Percentiles rank a stretch among this genome's conserved stretches.
Evolutionary conservation across 179 eudicot species (phyloP).

Genomic region (Gypsophila paniculata): DNA sequence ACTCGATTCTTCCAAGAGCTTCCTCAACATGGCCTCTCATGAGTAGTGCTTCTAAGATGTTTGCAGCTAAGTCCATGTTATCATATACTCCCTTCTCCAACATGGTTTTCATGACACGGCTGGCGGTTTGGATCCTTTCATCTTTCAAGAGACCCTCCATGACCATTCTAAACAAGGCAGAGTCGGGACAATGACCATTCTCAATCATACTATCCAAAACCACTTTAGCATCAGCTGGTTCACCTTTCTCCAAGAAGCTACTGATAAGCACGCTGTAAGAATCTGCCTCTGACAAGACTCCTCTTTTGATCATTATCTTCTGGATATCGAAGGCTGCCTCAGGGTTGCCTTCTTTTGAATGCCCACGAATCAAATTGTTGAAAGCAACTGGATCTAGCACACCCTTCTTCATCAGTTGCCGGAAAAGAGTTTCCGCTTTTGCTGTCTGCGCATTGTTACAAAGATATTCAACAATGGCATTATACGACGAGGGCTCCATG

Average conservation of each 20-base stretch:
- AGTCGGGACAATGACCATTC: slow-evolving; percentile 72
- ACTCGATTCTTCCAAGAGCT: slow-evolving; percentile 81
- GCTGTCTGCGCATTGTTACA: slow-evolving; percentile 60
- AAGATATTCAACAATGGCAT: slow-evolving; percentile 61
- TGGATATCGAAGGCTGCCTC: slow-evolving; percentile 68
- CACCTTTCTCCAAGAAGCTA: slow-evolving; percentile 75
- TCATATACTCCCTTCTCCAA: slow-evolving; percentile 83
- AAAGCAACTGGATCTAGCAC: slow-evolving; percentile 62
- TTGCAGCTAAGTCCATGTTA: slow-evolving; percentile 66
- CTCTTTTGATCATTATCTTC: slow-evolving; percentile 81
- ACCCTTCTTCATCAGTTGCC: slow-evolving; percentile 90
- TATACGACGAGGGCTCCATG: slow-evolving; percentile 70
- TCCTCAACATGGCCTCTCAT: slow-evolving; percentile 94
- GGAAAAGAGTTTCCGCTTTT: slow-evolving; percentile 74
- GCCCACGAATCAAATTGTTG: slow-evolving; percentile 68
- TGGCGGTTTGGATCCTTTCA: slow-evolving; percentile 88
- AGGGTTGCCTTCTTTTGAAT: slow-evolving; percentile 64
- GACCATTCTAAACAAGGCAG: slow-evolving; percentile 54
- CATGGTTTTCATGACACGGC: slow-evolving; percentile 87
- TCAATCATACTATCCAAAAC: slow-evolving; percentile 81
- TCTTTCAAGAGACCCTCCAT: slow-evolving; percentile 79
- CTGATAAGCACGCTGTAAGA: slow-evolving; percentile 52
- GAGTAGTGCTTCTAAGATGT: slow-evolving; percentile 75
- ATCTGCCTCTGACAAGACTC: slow-evolving; percentile 47
- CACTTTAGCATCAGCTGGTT: slow-evolving; percentile 80